Base-by-base conservation (phyloP, 1,284 basidiomycete genomes). In the Bothia castanella region DNA sequence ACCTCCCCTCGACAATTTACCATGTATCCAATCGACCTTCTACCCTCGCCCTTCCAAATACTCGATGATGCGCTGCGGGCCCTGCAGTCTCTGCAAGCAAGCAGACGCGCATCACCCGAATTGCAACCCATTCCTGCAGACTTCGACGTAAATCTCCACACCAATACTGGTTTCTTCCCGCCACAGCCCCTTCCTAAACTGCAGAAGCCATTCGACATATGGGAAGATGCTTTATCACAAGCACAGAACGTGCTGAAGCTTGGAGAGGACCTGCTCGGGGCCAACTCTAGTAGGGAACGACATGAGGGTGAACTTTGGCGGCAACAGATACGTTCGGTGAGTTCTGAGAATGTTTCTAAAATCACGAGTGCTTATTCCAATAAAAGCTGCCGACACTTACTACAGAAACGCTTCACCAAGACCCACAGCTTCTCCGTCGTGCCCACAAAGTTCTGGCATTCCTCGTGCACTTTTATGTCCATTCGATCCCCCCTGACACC, bases 151-250 rank as follows among this genome's bases (percentile, higher is more conserved):
- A 81, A 90, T 64, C 75, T 83, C 16, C 74, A 72, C 21, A 88
- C 89, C 2, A 80, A 90, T 62, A 89, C 90, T 1, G 96, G 96
- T 1, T 98, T 97, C 74, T 79, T 98, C 56, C 96, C 96, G 0
- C 72, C 79, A 2, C 72, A 77, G 37, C 83, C 84, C 2, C 73
- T 95, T 8, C 74, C 76, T 14, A 75, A 73, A 23, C 75, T 97
- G 10, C 72, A 74, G 3, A 63, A 62, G 14, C 66, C 71, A 19
- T 92, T 82, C 61, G 72, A 72, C 9, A 63, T 85, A 2, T 97
- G 92, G 93, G 94, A 95, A 71, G 60, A 72, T 45, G 82, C 78
- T 38, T 75, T 86, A 27, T 71, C 66, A 12, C 72, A 75, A 20
- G 89, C 83, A 14, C 74, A 74, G 43, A 75, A 73, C 9, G 74